Evolutionary conservation across 148 eudicot genomes (phyloP).

Genomic region (Salicornia ramosissima): DNA sequence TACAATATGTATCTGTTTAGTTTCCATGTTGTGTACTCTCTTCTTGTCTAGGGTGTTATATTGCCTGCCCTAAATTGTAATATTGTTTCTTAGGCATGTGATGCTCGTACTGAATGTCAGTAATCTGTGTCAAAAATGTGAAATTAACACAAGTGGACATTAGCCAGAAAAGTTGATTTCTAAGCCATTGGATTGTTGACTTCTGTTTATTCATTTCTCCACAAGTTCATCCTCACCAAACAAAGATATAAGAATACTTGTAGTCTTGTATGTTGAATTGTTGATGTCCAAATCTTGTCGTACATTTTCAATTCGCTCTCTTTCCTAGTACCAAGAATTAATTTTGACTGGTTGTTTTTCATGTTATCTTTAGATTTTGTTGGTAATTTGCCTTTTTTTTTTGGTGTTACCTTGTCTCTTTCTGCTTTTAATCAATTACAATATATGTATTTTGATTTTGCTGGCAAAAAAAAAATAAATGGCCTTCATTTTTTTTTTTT

Average conservation of each 20-base stretch:
- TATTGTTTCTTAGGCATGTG: background rate
- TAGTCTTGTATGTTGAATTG: background rate
- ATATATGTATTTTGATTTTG: background rate
- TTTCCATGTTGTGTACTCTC: background rate
- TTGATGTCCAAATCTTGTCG: conserved; percentile 1
- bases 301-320: too few relatives aligned
- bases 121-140: too few relatives aligned
- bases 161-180: background rate
- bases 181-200: background rate
- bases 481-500: background rate
- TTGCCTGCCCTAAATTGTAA: background rate
- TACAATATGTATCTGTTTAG: background rate
- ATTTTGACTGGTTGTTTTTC: background rate
- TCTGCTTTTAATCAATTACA: background rate
- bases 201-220: background rate
- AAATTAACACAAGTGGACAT: background rate
- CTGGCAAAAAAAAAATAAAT: background rate
- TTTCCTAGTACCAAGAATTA: background rate
- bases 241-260: background rate
- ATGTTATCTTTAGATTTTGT: background rate
- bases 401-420: too few relatives aligned
- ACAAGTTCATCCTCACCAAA: background rate
- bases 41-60: background rate
- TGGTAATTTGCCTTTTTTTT: too few relatives aligned
- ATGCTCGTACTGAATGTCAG: background rate